Evolutionary conservation across 2,329 filamentous ascomycete genomes (phyloP).

Genomic region (Penicillium hordei): DNA sequence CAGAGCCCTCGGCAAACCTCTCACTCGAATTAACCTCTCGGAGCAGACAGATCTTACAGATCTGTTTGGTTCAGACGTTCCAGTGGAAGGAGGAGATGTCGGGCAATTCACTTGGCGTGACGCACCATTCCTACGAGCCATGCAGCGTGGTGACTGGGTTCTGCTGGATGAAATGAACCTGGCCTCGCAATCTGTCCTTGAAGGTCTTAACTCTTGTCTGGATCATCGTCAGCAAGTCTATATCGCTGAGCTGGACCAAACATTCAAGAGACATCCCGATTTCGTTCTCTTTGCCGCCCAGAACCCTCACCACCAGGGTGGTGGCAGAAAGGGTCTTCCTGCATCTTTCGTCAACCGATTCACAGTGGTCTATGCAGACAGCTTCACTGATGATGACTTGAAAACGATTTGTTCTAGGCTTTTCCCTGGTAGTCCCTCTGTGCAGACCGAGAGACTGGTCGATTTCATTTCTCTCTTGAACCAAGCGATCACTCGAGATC

Average conservation of each 20-base stretch:
- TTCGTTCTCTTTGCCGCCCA: slow-evolving; percentile 97
- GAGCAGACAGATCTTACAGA: slow-evolving; percentile 98
- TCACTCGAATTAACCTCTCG: slow-evolving; percentile 94
- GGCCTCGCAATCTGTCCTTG: slow-evolving; percentile 92
- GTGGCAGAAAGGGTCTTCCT: slow-evolving; percentile 89
- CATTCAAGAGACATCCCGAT: slow-evolving; percentile 82
- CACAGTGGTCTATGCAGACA: slow-evolving; percentile 94
- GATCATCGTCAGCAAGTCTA: slow-evolving; percentile 97
- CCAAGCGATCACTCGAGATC: slow-evolving; percentile 61
- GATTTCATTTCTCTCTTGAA: slow-evolving; percentile 80
- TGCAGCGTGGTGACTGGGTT: slow-evolving; percentile 97
- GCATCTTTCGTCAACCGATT: slow-evolving; percentile 98
- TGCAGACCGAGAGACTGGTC: slow-evolving; percentile 68
- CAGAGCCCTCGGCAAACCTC: slow-evolving; percentile 70
- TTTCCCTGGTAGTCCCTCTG: slow-evolving; percentile 63
- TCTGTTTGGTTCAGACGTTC: slow-evolving; percentile 93
- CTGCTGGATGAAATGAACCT: slow-evolving; percentile 98
- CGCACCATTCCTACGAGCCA: slow-evolving; percentile 89
- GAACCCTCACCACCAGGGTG: slow-evolving; percentile 96
- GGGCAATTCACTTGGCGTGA: slow-evolving; percentile 95
- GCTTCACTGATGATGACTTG: slow-evolving; percentile 79
- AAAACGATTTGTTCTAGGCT: slow-evolving; percentile 76
- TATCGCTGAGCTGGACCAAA: slow-evolving; percentile 90
- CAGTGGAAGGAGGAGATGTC: slow-evolving; percentile 85
- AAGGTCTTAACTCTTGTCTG: slow-evolving; percentile 93